These are phyloP conservation scores for Wickerhamomyces strasburgensis DNA, from an alignment of 805 yeast species.

Conservation along the genomic window DNA sequence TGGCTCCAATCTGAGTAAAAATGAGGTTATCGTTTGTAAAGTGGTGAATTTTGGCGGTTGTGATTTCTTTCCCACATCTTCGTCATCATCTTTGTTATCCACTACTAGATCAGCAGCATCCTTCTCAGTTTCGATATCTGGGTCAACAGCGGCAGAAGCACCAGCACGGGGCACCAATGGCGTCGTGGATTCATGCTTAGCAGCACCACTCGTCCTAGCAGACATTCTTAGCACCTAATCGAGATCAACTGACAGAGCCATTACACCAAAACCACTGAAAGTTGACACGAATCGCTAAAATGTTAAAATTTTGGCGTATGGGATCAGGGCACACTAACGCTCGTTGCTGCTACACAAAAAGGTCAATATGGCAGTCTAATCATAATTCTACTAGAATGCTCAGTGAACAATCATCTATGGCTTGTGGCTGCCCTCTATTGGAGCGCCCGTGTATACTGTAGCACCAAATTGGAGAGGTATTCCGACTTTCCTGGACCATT, in stretches of 20 bases:
- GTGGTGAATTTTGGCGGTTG: background rate
- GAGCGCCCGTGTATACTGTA: slow-evolving; percentile 11
- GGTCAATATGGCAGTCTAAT: no score
- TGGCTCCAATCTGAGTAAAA: slow-evolving; percentile 12
- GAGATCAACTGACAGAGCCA: no score
- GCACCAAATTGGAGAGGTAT: slow-evolving; percentile 5
- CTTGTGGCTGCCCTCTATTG: no score
- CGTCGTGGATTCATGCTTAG: background rate
- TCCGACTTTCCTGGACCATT: slow-evolving; percentile 1
- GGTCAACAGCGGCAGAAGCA: background rate
- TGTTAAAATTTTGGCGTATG: background rate
- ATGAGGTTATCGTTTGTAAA: no score
- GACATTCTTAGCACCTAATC: background rate
- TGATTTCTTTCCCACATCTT: background rate
- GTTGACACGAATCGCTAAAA: background rate
- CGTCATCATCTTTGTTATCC: background rate
- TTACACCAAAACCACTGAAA: background rate
- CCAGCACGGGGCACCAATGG: background rate
- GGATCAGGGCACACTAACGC: no score
- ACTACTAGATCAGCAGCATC: background rate
- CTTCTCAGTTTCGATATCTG: background rate
- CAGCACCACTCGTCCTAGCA: background rate
- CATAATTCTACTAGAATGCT: no score
- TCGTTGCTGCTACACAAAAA: no score
- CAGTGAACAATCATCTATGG: no score